Percentiles rank a stretch among this genome's conserved stretches.
Conservation (phyloP, 257 asterid species). For the Ilex asprella region DNA sequence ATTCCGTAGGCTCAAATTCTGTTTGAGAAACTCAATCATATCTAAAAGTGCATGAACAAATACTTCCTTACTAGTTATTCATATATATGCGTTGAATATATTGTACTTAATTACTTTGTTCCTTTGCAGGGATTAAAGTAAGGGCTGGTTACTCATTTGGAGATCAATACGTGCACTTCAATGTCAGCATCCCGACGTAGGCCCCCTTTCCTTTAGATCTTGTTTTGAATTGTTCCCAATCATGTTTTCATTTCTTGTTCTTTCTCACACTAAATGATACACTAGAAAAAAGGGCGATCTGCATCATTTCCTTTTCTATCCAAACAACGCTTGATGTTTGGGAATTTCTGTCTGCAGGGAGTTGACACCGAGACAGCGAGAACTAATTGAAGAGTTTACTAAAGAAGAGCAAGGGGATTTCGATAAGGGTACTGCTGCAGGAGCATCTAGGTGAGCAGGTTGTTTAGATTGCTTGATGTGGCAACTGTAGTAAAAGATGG, state of each 20-base stretch:
- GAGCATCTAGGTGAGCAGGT: conserved; percentile 49
- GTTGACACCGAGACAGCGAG: conserved; percentile 62
- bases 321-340: too few species aligned
- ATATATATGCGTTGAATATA: background rate
- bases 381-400: conserved; percentile 63
- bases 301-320: too few species aligned
- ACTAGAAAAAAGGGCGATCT: background rate
- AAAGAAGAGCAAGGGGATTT: conserved; percentile 61
- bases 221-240: background rate
- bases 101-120: conserved; percentile 1
- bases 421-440: conserved; percentile 56
- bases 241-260: background rate
- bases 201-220: conserved; percentile 16
- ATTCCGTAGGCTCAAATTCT: background rate
- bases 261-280: background rate
- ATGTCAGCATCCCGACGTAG: conserved; percentile 84
- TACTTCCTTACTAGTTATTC: too few species aligned
- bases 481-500: background rate
- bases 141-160: conserved; percentile 71
- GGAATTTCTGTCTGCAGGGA: conserved; percentile 31
- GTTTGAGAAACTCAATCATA: background rate
- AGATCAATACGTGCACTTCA: conserved; percentile 86
- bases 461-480: background rate
- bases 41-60: background rate
- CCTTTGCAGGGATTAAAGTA: conserved; percentile 64